Evolutionary conservation across 2,329 filamentous ascomycete genomes (phyloP).

Genomic region (Colletotrichum sp.): DNA sequence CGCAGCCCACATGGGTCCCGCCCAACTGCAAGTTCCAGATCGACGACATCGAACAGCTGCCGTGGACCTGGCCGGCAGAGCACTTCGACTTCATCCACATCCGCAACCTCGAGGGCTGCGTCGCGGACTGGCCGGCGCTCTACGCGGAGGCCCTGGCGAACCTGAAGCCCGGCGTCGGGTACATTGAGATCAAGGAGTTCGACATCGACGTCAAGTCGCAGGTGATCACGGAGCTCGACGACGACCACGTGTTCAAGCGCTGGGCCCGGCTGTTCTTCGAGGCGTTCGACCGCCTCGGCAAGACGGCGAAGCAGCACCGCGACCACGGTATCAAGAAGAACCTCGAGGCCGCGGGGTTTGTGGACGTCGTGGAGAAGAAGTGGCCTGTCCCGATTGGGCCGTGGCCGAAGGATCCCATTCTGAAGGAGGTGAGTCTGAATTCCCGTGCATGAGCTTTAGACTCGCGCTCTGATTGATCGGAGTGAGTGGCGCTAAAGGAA

Average conservation of each 20-base stretch:
- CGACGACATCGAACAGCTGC: constrained; percentile 61
- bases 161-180: constrained; percentile 46
- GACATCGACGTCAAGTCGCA: constrained; percentile 25
- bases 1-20: constrained; percentile 61
- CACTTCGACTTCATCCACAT: constrained; percentile 66
- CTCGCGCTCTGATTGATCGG: too few relatives aligned
- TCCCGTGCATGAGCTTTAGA: too few relatives aligned
- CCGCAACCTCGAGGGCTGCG: constrained; percentile 56
- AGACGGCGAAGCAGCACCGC: constrained; percentile 30
- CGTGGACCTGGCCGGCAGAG: constrained; percentile 49
- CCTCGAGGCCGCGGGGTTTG: constrained; percentile 29
- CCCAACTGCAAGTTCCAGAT: constrained; percentile 69
- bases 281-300: constrained; percentile 32
- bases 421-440: constrained; percentile 3
- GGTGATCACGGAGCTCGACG: constrained; percentile 15
- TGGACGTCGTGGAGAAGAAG: constrained; percentile 15
- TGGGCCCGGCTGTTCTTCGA: constrained; percentile 32
- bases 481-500: not conserved
- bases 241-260: not conserved
- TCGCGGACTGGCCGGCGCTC: constrained; percentile 50
- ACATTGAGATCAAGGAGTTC: constrained; percentile 25
- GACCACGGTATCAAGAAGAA: constrained; percentile 21
- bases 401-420: constrained; percentile 12
- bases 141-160: constrained; percentile 46
- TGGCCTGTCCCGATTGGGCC: constrained; percentile 19